A percentile compares a stretch with the other conserved stretches of the same genome.
phyloP scores from a whole-genome alignment of 352 stramenopile species.

The Pythium monospermum region DNA sequence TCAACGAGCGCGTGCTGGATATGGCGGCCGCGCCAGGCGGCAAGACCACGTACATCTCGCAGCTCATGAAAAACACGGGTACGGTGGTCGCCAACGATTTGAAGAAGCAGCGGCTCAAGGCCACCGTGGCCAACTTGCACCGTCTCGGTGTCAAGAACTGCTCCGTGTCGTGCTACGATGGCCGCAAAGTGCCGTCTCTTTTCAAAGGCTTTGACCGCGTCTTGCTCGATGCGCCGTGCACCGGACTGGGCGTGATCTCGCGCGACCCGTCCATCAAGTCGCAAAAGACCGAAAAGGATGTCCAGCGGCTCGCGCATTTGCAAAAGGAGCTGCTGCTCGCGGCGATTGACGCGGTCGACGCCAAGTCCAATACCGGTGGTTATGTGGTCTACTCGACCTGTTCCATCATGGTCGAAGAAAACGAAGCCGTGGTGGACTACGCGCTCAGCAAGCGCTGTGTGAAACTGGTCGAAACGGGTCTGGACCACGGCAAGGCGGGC shows the following conservation, averaged over 20 bases:
- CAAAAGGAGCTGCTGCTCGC: slow-evolving; percentile 99
- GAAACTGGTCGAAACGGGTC: slow-evolving; percentile 96
- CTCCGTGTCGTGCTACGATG: slow-evolving; percentile 97
- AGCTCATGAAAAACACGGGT: slow-evolving; percentile 99
- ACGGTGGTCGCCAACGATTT: slow-evolving; percentile 99
- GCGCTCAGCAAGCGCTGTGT: slow-evolving; percentile 97
- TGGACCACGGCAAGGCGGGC: slow-evolving; percentile 94
- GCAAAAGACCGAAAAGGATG: slow-evolving; percentile 93
- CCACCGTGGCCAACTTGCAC: slow-evolving; percentile 98
- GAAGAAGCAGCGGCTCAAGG: slow-evolving; percentile 95
- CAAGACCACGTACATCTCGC: slow-evolving; percentile 99
- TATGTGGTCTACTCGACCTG: slow-evolving; percentile 99
- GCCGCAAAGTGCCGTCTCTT: slow-evolving; percentile 89
- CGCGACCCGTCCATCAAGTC: slow-evolving; percentile 99
- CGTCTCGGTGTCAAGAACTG: slow-evolving; percentile 98
- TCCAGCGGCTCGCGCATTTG: slow-evolving; percentile 90
- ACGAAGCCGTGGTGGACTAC: slow-evolving; percentile 99
- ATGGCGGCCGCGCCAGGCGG: slow-evolving; percentile 98
- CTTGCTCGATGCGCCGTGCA: slow-evolving; percentile 98
- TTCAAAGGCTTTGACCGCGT: slow-evolving; percentile 98
- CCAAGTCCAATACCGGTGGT: slow-evolving; percentile 94
- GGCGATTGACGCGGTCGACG: slow-evolving; percentile 97
- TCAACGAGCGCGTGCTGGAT: slow-evolving; percentile 96
- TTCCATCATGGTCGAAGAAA: slow-evolving; percentile 90
- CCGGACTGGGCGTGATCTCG: slow-evolving; percentile 97